Conservation (phyloP, 345 rosid species). For the Toxicodendron radicans region DNA sequence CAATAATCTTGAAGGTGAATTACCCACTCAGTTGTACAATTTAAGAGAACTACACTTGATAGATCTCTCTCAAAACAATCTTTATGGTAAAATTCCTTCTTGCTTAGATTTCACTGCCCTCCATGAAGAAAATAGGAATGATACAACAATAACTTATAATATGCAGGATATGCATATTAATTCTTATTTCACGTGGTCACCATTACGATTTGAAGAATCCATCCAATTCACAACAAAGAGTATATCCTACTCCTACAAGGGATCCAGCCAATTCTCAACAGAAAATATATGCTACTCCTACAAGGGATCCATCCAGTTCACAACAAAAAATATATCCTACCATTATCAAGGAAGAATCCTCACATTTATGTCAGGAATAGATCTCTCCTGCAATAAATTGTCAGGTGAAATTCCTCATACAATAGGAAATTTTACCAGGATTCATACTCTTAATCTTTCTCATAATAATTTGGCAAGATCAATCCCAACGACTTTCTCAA, state of each 20-base stretch:
- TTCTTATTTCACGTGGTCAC: no score
- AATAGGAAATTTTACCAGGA: conserved; percentile 20
- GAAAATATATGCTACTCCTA: conserved; percentile 18
- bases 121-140: background rate
- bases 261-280: background rate
- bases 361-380: conserved; percentile 25
- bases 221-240: conserved; percentile 15
- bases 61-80: conserved; percentile 28
- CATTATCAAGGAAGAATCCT: background rate
- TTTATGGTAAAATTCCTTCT: conserved; percentile 14
- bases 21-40: conserved; percentile 20
- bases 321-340: background rate
- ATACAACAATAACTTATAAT: no score
- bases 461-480: conserved; percentile 26
- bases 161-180: no score
- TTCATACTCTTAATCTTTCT: conserved; percentile 32
- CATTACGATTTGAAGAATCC: background rate
- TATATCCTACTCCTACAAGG: conserved; percentile 12
- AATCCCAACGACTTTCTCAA: conserved; percentile 33
- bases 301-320: no score
- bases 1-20: conserved; percentile 22
- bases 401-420: conserved; percentile 30
- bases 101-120: background rate
- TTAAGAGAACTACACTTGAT: conserved; percentile 9
- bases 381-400: conserved; percentile 38